A percentile compares a stretch with the other conserved stretches of the same genome.
Evolutionary conservation across 192 early-diverging fungal species (phyloP).

Genomic region (Lunasporangiospora selenospora): DNA sequence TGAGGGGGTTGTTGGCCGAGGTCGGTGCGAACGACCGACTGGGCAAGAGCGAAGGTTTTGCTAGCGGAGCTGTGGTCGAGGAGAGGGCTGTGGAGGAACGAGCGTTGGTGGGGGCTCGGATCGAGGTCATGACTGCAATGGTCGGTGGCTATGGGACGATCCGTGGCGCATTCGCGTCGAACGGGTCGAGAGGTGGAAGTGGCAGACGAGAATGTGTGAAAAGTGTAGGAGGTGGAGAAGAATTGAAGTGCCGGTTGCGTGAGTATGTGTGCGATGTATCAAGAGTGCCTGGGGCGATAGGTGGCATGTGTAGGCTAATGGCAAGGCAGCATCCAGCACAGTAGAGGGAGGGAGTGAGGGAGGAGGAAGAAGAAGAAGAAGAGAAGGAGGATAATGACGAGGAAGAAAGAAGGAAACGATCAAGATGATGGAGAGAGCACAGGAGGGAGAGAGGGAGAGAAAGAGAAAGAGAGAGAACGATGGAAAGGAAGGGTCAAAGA

Average conservation of each 20-base stretch:
- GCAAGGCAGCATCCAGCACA: no score
- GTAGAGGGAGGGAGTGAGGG: background rate
- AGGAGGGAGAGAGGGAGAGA: slow-evolving; percentile 2
- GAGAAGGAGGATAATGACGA: background rate
- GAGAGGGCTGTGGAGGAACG: slow-evolving; percentile 23
- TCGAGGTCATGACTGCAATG: slow-evolving; percentile 10
- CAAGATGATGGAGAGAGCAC: background rate
- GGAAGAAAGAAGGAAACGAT: background rate
- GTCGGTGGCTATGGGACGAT: background rate
- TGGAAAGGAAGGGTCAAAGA: background rate
- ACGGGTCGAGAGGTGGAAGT: background rate
- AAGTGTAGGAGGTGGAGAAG: background rate
- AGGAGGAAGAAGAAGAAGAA: background rate
- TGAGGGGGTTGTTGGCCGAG: background rate
- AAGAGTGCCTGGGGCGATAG: no score
- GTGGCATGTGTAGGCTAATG: no score
- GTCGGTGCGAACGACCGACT: no score
- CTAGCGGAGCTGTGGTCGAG: no score
- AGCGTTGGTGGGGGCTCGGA: slow-evolving; percentile 10
- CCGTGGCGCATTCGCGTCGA: no score
- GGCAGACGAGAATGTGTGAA: background rate
- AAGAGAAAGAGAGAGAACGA: background rate
- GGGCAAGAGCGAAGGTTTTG: no score
- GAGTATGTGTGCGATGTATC: no score
- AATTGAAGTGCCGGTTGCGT: no score